Evolutionary conservation across 371 early-diverging fungal species (phyloP).

Genomic region (Mortierella sp.): DNA sequence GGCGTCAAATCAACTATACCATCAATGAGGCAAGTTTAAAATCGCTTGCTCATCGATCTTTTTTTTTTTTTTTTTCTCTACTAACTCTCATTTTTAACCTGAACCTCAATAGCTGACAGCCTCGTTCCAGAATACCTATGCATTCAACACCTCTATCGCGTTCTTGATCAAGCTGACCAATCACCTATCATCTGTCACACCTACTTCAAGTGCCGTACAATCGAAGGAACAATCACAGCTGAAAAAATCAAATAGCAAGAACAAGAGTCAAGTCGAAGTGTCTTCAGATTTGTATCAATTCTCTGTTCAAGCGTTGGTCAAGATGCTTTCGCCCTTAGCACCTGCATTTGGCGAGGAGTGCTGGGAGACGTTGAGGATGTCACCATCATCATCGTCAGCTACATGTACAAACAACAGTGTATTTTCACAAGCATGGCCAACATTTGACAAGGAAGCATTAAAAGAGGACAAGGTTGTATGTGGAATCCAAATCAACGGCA

Average conservation of each 20-base stretch:
- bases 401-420: conserved; percentile 51
- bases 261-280: conserved; percentile 45
- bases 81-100: neutral
- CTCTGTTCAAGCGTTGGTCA: conserved; percentile 70
- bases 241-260: conserved; percentile 11
- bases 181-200: conserved; percentile 58
- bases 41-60: neutral
- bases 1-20: conserved; percentile 61
- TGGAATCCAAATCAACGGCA: conserved; percentile 84
- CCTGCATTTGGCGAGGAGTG: conserved; percentile 83
- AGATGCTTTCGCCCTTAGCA: conserved; percentile 84
- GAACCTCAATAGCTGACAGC: conserved; percentile 65
- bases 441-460: conserved; percentile 65
- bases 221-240: neutral
- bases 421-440: conserved; percentile 76
- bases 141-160: conserved; percentile 86
- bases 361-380: conserved; percentile 65
- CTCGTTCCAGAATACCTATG: conserved; percentile 68
- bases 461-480: conserved; percentile 65
- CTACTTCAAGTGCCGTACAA: conserved; percentile 27
- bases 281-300: conserved; percentile 63
- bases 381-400: neutral
- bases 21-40: conserved; percentile 61
- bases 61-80: neutral
- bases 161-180: conserved; percentile 88